phyloP scores from a whole-genome alignment of 495 filamentous ascomycete genomes.

The Symbiotaphrina buchneri region DNA sequence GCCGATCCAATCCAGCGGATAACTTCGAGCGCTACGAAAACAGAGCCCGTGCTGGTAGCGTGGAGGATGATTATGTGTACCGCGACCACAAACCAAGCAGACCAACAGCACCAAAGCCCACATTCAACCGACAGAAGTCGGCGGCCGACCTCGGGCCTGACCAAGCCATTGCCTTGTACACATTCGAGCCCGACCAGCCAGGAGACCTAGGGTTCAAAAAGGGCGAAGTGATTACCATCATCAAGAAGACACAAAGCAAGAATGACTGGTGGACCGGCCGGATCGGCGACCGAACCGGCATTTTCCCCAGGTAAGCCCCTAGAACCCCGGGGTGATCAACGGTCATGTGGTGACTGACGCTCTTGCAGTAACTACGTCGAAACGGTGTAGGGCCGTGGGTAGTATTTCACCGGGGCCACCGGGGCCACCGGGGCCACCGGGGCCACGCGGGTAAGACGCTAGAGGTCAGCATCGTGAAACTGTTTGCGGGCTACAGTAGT shows the following conservation, averaged over 20 bases:
- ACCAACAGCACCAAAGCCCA: slow-evolving; percentile 73
- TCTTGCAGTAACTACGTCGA: too few relatives aligned
- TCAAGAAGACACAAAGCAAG: slow-evolving; percentile 84
- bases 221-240: slow-evolving; percentile 89
- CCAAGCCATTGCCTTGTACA: slow-evolving; percentile 75
- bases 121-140: slow-evolving; percentile 35
- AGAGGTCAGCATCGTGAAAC: too few relatives aligned
- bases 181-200: slow-evolving; percentile 81
- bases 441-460: too few relatives aligned
- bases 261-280: slow-evolving; percentile 75
- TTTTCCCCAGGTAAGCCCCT: slow-evolving; percentile 15
- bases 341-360: too few relatives aligned
- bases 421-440: too few relatives aligned
- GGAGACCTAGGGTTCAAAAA: slow-evolving; percentile 94
- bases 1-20: slow-evolving; percentile 22
- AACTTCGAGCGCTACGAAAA: slow-evolving; percentile 24
- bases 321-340: too few relatives aligned
- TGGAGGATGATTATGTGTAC: slow-evolving; percentile 34
- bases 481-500: too few relatives aligned
- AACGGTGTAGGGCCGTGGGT: too few relatives aligned
- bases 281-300: slow-evolving; percentile 26
- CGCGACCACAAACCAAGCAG: slow-evolving; percentile 33
- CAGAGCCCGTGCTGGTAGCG: slow-evolving; percentile 22
- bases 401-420: too few relatives aligned
- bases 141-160: slow-evolving; percentile 47